These are phyloP conservation scores for Eruca vesicaria DNA, from an alignment of 441 rosid species.

Conservation along the genomic window DNA sequence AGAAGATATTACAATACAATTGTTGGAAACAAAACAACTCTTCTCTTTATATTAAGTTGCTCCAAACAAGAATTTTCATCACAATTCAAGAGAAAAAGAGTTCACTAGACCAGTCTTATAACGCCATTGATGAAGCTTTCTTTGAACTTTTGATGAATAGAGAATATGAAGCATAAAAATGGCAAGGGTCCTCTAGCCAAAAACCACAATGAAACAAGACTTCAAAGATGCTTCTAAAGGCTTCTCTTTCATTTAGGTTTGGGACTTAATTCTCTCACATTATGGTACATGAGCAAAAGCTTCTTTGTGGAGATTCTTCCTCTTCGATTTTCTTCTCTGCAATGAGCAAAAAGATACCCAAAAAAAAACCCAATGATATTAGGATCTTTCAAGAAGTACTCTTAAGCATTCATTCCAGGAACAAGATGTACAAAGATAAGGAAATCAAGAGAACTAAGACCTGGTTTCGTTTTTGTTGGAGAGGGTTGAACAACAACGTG, in stretches of 20 bases:
- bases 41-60: constrained; percentile 8
- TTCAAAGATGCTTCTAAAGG: neutral
- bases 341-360: neutral
- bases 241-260: neutral
- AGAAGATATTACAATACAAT: too few relatives aligned
- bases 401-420: neutral
- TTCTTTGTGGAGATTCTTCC: constrained; percentile 10
- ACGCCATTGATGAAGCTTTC: constrained; percentile 13
- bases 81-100: constrained; percentile 5
- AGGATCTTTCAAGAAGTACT: neutral
- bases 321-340: constrained; percentile 27
- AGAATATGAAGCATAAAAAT: neutral
- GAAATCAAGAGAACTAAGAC: constrained; percentile 37
- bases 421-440: neutral
- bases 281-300: constrained; percentile 33
- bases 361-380: neutral
- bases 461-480: constrained; percentile 69
- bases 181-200: constrained; percentile 8
- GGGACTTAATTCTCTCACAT: constrained; percentile 21
- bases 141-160: neutral
- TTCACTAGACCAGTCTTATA: constrained; percentile 3
- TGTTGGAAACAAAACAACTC: too few relatives aligned
- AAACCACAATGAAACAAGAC: constrained; percentile 12
- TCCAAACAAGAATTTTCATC: constrained; percentile 12
- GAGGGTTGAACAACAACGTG: constrained; percentile 93